phyloP scores from a whole-genome alignment of 768 basidiomycete species.

The Scleroderma citrinum region DNA sequence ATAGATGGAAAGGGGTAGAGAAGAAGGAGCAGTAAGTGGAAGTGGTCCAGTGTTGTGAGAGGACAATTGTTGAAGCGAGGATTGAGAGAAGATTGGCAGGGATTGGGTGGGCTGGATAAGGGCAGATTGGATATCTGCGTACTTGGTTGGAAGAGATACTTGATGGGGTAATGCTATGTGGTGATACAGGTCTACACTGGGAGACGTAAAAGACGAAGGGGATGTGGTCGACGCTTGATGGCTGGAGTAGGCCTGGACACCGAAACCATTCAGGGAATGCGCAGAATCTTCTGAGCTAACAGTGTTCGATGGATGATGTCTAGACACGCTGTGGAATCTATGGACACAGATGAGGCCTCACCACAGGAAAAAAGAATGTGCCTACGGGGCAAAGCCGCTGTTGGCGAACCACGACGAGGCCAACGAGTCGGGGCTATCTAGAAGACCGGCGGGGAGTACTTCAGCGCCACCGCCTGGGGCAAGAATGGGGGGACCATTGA shows the following conservation, averaged over 20 bases:
- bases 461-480: constrained; percentile 73
- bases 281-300: background rate
- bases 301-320: constrained; percentile 3
- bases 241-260: background rate
- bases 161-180: constrained; percentile 6
- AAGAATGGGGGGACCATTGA: constrained; percentile 50
- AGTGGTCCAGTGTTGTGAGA: background rate
- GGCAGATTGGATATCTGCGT: constrained; percentile 2
- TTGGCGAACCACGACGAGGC: constrained; percentile 48
- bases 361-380: background rate
- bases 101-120: background rate
- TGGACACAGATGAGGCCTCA: background rate
- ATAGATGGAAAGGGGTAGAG: constrained; percentile 59
- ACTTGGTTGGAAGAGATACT: background rate
- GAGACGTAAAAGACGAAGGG: background rate
- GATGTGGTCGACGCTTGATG: constrained; percentile 2
- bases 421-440: constrained; percentile 19
- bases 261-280: background rate
- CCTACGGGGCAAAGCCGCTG: constrained; percentile 35
- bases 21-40: constrained; percentile 25
- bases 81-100: background rate
- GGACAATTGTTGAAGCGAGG: constrained; percentile 3
- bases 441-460: constrained; percentile 48
- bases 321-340: constrained; percentile 22
- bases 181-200: constrained; percentile 2